Evolutionary conservation across 176 grass and related monocot species (phyloP), one percentile per base, ranked within the genome.

Genomic region (Dendrocalamus sinicus): DNA sequence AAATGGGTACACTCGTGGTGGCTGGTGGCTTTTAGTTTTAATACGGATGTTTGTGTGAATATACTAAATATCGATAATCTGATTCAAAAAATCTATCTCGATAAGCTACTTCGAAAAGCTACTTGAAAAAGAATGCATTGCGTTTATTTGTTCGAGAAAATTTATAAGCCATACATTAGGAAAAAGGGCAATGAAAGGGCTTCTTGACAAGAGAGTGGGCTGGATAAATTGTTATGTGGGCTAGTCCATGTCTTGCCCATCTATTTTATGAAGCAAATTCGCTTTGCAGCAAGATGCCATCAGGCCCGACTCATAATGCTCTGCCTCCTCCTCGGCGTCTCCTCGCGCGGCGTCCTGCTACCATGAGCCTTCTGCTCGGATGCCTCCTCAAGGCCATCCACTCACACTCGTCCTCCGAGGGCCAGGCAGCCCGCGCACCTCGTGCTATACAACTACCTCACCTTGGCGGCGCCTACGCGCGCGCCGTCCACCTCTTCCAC

Each of bases 381-480:
- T 22, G 88, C 84, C 10, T 79, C 93, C 75, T 98, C 74, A 86
- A 95, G 37, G 90, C 86, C 78, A 80, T 94, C 74, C 59, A 61
- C 74, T 47, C 88, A 10, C 89, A 85, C 84, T 73, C 52, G 20
- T 17, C 69, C 4, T 17, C 61, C 19, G 86, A 83, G 66, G 76
- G 66, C 45, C 72, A 64, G 24, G 73, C 32, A 43, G 73, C 75
- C 83, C n/a, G 51, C 60, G 53, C 74, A 87, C 87, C 88, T 98
- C 79, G 96, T 74, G 26, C 89, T 95, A 4, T 98, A 98, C 86
- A 94, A 95, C 93, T 98, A 92, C 81, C 96, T 93, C 28, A 94
- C 93, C 77, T 95, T 98, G 51, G 86, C 88, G 91, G 96, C 66
- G 91, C 91, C 17, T 98, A n/a, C 81, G 86, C 88, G 72, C 91